A percentile compares a stretch with the other conserved stretches of the same genome.
phyloP scores from a whole-genome alignment of 805 yeast species.

The Candida glaebosa region DNA sequence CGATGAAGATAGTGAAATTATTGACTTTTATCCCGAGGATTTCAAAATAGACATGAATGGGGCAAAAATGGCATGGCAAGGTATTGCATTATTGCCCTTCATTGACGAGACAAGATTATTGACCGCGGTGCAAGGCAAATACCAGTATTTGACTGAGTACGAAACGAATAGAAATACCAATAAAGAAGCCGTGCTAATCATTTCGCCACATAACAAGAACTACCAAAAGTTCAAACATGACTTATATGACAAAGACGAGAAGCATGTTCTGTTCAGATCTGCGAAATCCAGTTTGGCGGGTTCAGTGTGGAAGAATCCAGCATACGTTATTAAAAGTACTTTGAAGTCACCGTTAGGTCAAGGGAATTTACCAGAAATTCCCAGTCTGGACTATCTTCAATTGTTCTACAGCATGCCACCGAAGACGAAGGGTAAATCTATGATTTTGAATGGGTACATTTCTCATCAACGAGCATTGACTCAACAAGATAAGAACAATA shows the following conservation, averaged over 20 bases:
- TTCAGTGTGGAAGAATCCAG: slow-evolving; percentile 32
- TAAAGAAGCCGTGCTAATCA: slow-evolving; percentile 64
- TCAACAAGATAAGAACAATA: slow-evolving; percentile 63
- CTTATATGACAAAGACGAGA: slow-evolving; percentile 39
- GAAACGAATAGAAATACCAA: slow-evolving; percentile 68
- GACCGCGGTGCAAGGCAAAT: slow-evolving; percentile 61
- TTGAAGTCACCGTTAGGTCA: slow-evolving; percentile 46
- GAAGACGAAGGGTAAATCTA: slow-evolving; percentile 64
- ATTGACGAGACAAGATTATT: slow-evolving; percentile 80
- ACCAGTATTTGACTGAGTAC: slow-evolving; percentile 58
- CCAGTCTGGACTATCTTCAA: slow-evolving; percentile 36
- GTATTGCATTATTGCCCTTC: slow-evolving; percentile 84
- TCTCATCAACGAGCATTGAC: slow-evolving; percentile 60
- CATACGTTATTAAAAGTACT: slow-evolving; percentile 32
- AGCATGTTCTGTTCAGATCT: slow-evolving; percentile 41
- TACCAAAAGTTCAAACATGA: slow-evolving; percentile 34
- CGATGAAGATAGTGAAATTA: slow-evolving; percentile 72
- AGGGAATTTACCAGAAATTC: slow-evolving; percentile 44
- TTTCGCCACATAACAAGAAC: slow-evolving; percentile 60
- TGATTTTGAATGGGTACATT: slow-evolving; percentile 77
- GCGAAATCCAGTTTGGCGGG: slow-evolving; percentile 61
- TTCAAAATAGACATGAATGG: slow-evolving; percentile 95
- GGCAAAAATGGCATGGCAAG: slow-evolving; percentile 92
- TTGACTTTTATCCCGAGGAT: slow-evolving; percentile 86
- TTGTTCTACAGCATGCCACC: slow-evolving; percentile 62